These are phyloP conservation scores for Rhizoclosmatium globosum DNA, from an alignment of 192 early-diverging fungal genomes.

Conservation along the genomic window DNA sequence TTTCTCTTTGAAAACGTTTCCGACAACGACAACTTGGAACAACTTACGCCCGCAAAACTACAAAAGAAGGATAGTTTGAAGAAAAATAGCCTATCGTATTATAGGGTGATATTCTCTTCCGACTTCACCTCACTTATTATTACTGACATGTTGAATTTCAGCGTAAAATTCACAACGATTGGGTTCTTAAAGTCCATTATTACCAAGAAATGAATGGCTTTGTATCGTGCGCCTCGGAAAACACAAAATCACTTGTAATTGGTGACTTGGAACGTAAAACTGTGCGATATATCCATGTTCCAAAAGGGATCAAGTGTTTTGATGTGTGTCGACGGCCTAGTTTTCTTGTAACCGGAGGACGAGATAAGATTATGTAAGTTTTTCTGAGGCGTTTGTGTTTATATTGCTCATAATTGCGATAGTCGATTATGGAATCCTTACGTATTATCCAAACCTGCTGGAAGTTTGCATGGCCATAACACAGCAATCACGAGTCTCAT, in stretches of 20 bases:
- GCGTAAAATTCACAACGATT: conserved; percentile 70
- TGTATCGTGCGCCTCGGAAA: conserved; percentile 64
- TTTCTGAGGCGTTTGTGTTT: background rate
- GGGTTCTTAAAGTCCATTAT: conserved; percentile 68
- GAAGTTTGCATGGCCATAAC: conserved; percentile 63
- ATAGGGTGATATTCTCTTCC: conserved; percentile 35
- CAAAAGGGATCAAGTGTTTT: conserved; percentile 71
- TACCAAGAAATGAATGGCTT: conserved; percentile 70
- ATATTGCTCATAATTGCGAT: background rate
- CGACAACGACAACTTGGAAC: conserved; percentile 51
- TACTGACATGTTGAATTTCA: background rate
- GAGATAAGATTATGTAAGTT: conserved; percentile 69
- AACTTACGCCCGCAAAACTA: conserved; percentile 58
- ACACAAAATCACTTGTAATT: conserved; percentile 58
- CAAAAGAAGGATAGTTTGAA: conserved; percentile 50
- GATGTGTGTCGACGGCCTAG: conserved; percentile 67
- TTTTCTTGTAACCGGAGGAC: conserved; percentile 69
- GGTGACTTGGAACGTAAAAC: conserved; percentile 69
- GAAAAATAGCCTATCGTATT: conserved; percentile 58
- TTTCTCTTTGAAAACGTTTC: conserved; percentile 54
- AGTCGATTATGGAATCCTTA: conserved; percentile 76
- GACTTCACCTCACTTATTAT: background rate
- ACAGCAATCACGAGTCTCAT: conserved; percentile 55
- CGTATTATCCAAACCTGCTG: conserved; percentile 69
- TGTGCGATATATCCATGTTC: conserved; percentile 56